phyloP scores from a whole-genome alignment of 2,329 filamentous ascomycete species.

The Allantophomopsis lycopodina region DNA sequence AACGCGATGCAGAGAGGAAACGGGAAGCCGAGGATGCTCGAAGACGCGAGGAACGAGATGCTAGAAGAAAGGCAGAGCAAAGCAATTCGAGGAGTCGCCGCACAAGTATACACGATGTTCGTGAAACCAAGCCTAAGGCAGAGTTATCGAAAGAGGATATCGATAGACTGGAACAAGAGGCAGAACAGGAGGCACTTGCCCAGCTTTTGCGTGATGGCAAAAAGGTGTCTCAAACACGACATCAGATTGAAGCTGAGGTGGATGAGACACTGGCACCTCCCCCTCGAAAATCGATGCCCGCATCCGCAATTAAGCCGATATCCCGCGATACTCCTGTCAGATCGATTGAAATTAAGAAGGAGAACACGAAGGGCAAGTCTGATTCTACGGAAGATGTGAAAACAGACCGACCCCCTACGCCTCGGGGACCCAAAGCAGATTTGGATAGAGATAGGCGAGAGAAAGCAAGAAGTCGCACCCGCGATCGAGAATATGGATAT shows the following conservation, averaged over 20 bases:
- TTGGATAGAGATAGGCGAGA: slow-evolving; percentile 8
- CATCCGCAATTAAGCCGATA: slow-evolving; percentile 19
- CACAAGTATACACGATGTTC: too few species aligned
- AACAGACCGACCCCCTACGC: background rate
- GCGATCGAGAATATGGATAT: background rate
- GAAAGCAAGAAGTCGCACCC: slow-evolving; percentile 1
- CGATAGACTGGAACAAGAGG: slow-evolving; percentile 15
- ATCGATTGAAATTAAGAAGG: slow-evolving; percentile 14
- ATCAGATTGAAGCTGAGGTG: slow-evolving; percentile 18
- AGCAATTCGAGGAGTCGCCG: slow-evolving; percentile 3
- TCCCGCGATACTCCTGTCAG: slow-evolving; percentile 13
- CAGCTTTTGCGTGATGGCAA: slow-evolving; percentile 19
- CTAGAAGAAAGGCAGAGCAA: slow-evolving; percentile 12
- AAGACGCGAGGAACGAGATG: slow-evolving; percentile 20
- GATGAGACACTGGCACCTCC: slow-evolving; percentile 18
- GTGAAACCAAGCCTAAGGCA: slow-evolving; percentile 3
- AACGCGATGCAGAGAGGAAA: slow-evolving; percentile 34
- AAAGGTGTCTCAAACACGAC: slow-evolving; percentile 13
- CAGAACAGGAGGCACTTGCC: slow-evolving; percentile 15
- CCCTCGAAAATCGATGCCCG: slow-evolving; percentile 16
- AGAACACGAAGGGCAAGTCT: background rate
- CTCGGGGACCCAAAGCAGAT: background rate
- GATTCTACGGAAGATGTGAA: background rate
- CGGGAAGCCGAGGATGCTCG: slow-evolving; percentile 29
- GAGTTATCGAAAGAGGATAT: slow-evolving; percentile 18